A percentile compares a stretch with the other conserved stretches of the same genome.
Conservation (phyloP, 257 asterid species). For the Ballota nigra region DNA sequence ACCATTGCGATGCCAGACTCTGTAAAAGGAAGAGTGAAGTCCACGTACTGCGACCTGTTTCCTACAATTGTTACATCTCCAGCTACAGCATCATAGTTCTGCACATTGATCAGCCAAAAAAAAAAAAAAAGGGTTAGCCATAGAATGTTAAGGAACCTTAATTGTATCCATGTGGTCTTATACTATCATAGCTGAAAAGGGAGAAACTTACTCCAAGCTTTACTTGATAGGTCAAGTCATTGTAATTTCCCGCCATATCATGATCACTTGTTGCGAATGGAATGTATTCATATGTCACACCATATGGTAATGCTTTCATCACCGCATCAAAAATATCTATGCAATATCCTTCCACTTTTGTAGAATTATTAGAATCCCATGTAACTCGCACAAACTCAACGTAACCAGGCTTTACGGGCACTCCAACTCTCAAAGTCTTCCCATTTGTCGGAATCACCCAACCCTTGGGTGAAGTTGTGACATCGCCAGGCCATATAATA, state of each 20-base stretch:
- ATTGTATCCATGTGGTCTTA: not conserved
- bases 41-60: constrained; percentile 29
- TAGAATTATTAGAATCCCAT: constrained; percentile 25
- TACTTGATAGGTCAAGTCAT: constrained; percentile 23
- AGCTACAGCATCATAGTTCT: constrained; percentile 28
- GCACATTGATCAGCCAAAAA: constrained; percentile 2
- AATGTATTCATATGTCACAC: constrained; percentile 26
- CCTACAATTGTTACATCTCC: constrained; percentile 32
- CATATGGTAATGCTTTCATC: constrained; percentile 37
- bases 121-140: not conserved
- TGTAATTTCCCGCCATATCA: constrained; percentile 22
- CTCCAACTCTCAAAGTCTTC: constrained; percentile 41
- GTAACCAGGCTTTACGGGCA: constrained; percentile 39
- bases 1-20: constrained; percentile 32
- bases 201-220: constrained; percentile 36
- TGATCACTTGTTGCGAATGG: constrained; percentile 18
- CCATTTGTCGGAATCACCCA: constrained; percentile 55
- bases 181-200: not conserved
- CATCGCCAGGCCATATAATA: constrained; percentile 45
- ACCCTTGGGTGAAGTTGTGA: constrained; percentile 36
- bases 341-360: constrained; percentile 39
- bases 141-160: not conserved
- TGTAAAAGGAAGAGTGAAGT: constrained; percentile 27
- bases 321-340: constrained; percentile 51
- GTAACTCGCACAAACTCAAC: constrained; percentile 39